phyloP scores from a whole-genome alignment of 805 yeast species.

The Scheffersomyces coipomensis region DNA sequence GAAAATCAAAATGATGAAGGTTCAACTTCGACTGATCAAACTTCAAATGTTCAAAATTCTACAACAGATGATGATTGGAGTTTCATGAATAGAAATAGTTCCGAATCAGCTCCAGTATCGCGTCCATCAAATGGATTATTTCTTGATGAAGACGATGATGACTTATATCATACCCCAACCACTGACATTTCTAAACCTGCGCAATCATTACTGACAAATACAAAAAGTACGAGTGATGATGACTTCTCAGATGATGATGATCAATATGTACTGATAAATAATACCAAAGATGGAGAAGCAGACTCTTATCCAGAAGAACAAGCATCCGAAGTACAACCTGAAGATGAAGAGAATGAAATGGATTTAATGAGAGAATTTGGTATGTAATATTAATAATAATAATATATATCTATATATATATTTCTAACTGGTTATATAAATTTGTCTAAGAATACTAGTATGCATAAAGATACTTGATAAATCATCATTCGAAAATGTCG shows the following conservation, averaged over 20 bases:
- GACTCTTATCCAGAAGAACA: constrained; percentile 2
- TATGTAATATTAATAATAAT: constrained; percentile 10
- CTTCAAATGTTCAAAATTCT: constrained; percentile 12
- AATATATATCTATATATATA: not conserved
- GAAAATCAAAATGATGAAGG: not conserved
- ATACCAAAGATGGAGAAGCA: constrained; percentile 1
- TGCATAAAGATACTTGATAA: constrained; percentile 47
- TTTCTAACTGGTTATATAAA: constrained; percentile 29
- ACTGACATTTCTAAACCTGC: not conserved
- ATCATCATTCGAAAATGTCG: constrained; percentile 28
- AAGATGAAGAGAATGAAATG: constrained; percentile 26
- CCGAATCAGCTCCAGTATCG: not conserved
- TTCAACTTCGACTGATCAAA: not conserved
- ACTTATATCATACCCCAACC: constrained; percentile 6
- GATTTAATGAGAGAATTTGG: constrained; percentile 40
- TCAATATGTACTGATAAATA: constrained; percentile 4
- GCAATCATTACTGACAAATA: not conserved
- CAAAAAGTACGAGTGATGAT: constrained; percentile 12
- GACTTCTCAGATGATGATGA: constrained; percentile 24
- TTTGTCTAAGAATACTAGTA: constrained; percentile 47
- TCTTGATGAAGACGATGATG: constrained; percentile 27
- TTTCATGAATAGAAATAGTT: constrained; percentile 20
- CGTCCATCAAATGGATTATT: constrained; percentile 19
- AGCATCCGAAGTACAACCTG: constrained; percentile 2
- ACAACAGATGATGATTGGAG: constrained; percentile 34